Conservation (phyloP, 2,329 filamentous ascomycete species). For the Colletotrichum gloeosporioides region DNA sequence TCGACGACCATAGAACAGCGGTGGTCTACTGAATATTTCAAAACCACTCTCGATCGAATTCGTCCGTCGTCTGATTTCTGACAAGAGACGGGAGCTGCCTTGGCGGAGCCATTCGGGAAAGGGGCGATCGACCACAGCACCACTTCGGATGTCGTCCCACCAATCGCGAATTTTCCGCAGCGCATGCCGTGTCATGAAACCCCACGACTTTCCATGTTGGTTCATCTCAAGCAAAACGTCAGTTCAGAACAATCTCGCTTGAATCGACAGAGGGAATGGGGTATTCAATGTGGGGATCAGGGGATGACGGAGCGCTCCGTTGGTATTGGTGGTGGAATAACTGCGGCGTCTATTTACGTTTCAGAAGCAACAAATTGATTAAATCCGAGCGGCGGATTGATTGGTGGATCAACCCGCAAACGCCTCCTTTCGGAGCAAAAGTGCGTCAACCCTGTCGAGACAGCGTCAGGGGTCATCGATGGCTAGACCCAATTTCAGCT, state of each 20-base stretch:
- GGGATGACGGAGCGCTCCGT: not conserved
- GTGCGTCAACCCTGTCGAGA: not conserved
- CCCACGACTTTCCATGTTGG: not conserved
- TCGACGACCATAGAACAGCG: not conserved
- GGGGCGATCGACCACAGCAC: not conserved
- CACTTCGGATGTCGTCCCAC: not conserved
- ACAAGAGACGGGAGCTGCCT: not conserved
- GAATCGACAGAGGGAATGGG: not conserved
- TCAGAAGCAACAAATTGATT: not conserved
- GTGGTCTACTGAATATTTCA: not conserved
- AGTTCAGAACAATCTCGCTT: conserved; percentile 1
- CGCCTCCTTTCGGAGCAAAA: not conserved
- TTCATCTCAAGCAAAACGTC: not conserved
- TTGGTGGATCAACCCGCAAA: not conserved
- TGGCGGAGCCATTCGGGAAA: not conserved
- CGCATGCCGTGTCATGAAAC: not conserved
- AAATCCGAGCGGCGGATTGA: not conserved
- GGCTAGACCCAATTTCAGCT: not conserved
- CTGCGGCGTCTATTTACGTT: not conserved
- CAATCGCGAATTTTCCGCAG: not conserved
- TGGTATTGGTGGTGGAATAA: not conserved
- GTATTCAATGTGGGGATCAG: not conserved
- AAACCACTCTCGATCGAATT: not conserved
- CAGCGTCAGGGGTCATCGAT: not conserved
- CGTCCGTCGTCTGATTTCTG: not conserved